Evolutionary conservation across 2,329 filamentous ascomycete species (phyloP).

Genomic region (Juglanconis sp.): DNA sequence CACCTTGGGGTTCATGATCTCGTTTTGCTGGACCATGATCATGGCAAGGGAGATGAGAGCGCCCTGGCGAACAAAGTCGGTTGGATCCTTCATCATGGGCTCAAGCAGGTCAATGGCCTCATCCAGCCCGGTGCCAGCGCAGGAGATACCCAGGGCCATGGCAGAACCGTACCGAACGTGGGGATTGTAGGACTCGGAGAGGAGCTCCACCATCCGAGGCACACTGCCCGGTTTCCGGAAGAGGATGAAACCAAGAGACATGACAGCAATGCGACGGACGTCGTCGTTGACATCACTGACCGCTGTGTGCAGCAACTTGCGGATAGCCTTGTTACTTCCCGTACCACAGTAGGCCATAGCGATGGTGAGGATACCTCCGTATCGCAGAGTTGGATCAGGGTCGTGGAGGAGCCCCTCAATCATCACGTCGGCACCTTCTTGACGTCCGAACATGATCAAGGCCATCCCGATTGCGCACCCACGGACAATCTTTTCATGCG

Average conservation of each 20-base stretch:
- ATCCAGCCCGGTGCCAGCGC: conserved; percentile 90
- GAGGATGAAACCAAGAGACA: conserved; percentile 96
- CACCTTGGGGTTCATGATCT: conserved; percentile 97
- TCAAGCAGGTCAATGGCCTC: conserved; percentile 96
- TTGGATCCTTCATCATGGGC: conserved; percentile 99
- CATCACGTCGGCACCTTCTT: conserved; percentile 90
- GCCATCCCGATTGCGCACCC: conserved; percentile 96
- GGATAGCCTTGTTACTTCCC: conserved; percentile 96
- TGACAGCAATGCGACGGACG: conserved; percentile 90
- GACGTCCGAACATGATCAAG: conserved; percentile 94
- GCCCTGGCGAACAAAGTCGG: conserved; percentile 96
- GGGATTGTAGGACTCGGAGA: conserved; percentile 98
- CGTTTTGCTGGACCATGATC: conserved; percentile 99
- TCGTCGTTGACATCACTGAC: conserved; percentile 98
- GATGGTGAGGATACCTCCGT: conserved; percentile 98
- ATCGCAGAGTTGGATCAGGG: conserved; percentile 87
- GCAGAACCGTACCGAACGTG: conserved; percentile 97
- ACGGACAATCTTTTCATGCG: conserved; percentile 97
- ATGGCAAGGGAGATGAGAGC: conserved; percentile 91
- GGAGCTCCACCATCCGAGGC: conserved; percentile 95
- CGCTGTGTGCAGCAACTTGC: conserved; percentile 89
- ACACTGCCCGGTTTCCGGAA: conserved; percentile 98
- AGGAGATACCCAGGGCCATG: conserved; percentile 97
- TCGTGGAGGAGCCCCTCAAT: conserved; percentile 92
- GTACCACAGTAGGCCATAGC: conserved; percentile 96